These are phyloP conservation scores for Capillidium rhysosporum DNA, from an alignment of 371 early-diverging fungal genomes.

Conservation along the genomic window DNA sequence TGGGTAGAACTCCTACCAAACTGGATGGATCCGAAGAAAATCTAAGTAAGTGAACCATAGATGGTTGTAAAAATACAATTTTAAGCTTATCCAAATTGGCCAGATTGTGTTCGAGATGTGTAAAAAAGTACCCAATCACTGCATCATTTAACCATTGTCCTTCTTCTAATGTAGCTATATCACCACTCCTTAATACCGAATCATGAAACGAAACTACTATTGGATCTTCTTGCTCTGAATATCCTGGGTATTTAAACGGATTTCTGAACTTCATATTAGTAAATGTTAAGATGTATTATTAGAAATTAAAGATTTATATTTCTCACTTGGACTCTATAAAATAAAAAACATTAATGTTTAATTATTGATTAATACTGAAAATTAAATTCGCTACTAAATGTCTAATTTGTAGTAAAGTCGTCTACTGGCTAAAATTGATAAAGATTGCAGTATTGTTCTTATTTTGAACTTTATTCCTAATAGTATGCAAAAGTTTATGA, in stretches of 20 bases:
- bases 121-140: not conserved
- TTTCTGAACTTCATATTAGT: not conserved
- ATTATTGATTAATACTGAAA: too few relatives aligned
- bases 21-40: not conserved
- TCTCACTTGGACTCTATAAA: too few relatives aligned
- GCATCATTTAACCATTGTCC: constrained; percentile 1
- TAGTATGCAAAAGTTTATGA: too few relatives aligned
- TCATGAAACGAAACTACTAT: not conserved
- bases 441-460: too few relatives aligned
- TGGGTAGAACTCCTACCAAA: not conserved
- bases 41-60: constrained; percentile 1
- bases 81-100: not conserved
- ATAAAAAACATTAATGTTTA: too few relatives aligned
- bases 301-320: too few relatives aligned
- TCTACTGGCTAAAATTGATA: too few relatives aligned
- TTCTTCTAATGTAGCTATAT: not conserved
- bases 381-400: too few relatives aligned
- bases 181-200: not conserved
- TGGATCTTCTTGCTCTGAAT: not conserved
- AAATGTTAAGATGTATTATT: too few relatives aligned
- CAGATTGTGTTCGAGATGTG: not conserved
- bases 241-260: not conserved
- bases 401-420: too few relatives aligned
- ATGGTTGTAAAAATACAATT: not conserved
- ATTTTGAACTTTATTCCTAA: too few relatives aligned